Conservation (phyloP, 2,329 filamentous ascomycete species). For the Rhynchosporium secalis region DNA sequence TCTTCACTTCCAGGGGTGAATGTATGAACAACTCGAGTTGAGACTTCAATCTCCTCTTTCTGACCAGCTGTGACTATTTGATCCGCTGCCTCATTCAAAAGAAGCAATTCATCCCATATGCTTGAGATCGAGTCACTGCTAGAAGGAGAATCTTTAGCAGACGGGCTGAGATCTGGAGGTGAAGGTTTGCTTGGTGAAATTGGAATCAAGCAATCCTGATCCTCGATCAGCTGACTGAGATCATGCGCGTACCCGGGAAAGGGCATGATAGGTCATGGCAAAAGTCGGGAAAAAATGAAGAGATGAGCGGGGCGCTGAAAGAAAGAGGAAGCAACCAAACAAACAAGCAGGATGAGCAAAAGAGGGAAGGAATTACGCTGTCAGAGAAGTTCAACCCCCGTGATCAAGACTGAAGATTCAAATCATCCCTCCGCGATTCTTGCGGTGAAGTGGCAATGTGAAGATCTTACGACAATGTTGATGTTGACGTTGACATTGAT, state of each 20-base stretch:
- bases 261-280: conserved; percentile 10
- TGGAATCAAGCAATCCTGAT: conserved; percentile 30
- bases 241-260: conserved; percentile 24
- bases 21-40: not conserved
- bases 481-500: conserved; percentile 3
- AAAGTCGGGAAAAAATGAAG: not conserved
- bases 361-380: not conserved
- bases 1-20: not conserved
- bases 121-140: conserved; percentile 12
- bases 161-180: not conserved
- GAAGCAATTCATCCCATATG: conserved; percentile 9
- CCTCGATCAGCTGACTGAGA: conserved; percentile 24
- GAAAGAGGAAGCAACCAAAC: not conserved
- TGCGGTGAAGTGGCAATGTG: not conserved
- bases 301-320: not conserved
- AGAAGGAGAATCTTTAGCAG: not conserved
- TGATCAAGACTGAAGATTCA: not conserved
- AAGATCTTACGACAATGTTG: not conserved
- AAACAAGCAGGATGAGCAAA: not conserved
- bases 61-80: not conserved
- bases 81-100: not conserved
- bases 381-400: conserved; percentile 7
- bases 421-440: not conserved
- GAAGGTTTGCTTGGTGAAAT: conserved; percentile 17
- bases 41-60: not conserved